These are phyloP conservation scores for Chaetomium strumarium DNA, from an alignment of 2,329 filamentous ascomycete species.

Conservation along the genomic window DNA sequence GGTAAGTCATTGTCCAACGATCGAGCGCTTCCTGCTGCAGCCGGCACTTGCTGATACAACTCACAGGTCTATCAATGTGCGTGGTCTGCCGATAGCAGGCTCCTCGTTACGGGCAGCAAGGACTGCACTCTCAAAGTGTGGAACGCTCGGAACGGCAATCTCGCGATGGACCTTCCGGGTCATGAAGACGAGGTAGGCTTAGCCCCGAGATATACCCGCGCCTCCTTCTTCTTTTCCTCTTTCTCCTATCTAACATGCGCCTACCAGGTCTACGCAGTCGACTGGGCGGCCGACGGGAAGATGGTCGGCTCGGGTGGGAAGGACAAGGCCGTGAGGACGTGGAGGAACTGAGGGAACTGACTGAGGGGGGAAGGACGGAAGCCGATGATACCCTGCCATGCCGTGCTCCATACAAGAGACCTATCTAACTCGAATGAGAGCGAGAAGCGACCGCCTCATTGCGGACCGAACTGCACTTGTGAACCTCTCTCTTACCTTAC, in stretches of 20 bases:
- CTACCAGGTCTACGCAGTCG: conserved; percentile 70
- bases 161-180: conserved; percentile 75
- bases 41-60: neutral
- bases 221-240: neutral
- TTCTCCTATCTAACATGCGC: conserved; percentile 1
- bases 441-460: too few relatives aligned
- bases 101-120: conserved; percentile 81
- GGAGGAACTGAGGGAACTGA: conserved; percentile 48
- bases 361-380: conserved; percentile 5
- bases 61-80: conserved; percentile 73
- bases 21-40: neutral
- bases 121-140: conserved; percentile 94
- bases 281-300: conserved; percentile 89
- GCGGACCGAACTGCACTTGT: too few relatives aligned
- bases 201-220: neutral
- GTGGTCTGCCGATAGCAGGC: conserved; percentile 86
- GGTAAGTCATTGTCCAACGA: conserved; percentile 8
- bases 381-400: conserved; percentile 23
- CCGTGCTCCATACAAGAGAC: neutral
- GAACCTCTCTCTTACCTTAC: too few relatives aligned
- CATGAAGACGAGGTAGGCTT: conserved; percentile 66
- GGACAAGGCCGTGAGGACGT: conserved; percentile 71
- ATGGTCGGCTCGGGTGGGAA: conserved; percentile 88
- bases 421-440: too few relatives aligned
- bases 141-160: conserved; percentile 80